Conservation (phyloP, 139 green algal species). For the Chlorella sp. region DNA sequence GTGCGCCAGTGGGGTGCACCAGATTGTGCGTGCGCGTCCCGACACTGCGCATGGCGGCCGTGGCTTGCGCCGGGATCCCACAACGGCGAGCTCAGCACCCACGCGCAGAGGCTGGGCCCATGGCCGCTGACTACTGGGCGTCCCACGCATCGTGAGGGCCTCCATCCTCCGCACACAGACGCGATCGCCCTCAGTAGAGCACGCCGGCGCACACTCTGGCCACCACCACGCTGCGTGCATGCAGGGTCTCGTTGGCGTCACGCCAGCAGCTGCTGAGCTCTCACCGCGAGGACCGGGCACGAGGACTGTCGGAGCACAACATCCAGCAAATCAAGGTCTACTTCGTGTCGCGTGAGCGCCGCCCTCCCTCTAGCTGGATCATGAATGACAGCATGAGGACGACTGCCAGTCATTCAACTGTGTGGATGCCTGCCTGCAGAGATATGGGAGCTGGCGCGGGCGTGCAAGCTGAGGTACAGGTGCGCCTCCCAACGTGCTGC, state of each 20-base stretch:
- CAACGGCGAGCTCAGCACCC: no score
- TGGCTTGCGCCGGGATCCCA: no score
- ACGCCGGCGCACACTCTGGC: not conserved
- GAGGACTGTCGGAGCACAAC: constrained; percentile 39
- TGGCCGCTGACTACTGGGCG: not conserved
- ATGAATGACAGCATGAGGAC: not conserved
- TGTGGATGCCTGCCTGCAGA: no score
- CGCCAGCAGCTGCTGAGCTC: not conserved
- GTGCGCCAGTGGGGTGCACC: no score
- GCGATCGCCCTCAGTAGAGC: not conserved
- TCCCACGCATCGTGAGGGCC: not conserved
- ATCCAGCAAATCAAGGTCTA: constrained; percentile 49
- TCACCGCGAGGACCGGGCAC: not conserved
- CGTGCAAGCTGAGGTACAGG: constrained; percentile 17
- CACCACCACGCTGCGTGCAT: not conserved
- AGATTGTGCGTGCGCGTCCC: no score
- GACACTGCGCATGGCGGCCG: no score
- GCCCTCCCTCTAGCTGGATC: no score
- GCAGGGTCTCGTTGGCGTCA: not conserved
- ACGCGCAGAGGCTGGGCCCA: no score
- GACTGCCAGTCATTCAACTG: no score
- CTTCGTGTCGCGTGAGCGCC: constrained; percentile 40
- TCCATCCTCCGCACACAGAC: not conserved
- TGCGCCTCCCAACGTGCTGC: constrained; percentile 4
- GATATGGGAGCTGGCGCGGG: constrained; percentile 46